Percentiles rank a stretch among this genome's conserved stretches.
Evolutionary conservation across 495 filamentous ascomycete genomes (phyloP).

Genomic region (Venustampulla echinocandica): DNA sequence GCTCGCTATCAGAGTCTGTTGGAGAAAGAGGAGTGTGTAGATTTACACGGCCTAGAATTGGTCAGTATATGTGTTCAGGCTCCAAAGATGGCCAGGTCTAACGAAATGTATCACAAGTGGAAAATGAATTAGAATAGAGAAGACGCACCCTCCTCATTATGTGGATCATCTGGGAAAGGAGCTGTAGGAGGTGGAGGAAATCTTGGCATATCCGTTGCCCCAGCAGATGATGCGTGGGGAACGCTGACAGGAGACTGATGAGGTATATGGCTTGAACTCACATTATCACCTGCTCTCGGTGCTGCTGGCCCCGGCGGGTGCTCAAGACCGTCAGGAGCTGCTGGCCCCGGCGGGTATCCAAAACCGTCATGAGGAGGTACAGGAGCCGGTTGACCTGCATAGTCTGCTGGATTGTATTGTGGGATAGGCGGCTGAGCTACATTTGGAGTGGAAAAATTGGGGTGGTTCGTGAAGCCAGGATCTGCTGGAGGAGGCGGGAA

Average conservation of each 20-base stretch:
- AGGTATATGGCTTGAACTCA: constrained; percentile 21
- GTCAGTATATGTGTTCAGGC: too few relatives aligned
- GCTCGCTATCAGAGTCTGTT: constrained; percentile 1
- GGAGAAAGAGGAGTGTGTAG: constrained; percentile 6
- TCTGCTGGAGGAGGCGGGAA: constrained; percentile 34
- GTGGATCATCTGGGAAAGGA: constrained; percentile 15
- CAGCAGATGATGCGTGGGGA: constrained; percentile 1
- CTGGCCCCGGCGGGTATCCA: constrained; percentile 17
- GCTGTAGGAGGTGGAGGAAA: constrained; percentile 23
- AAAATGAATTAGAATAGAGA: constrained; percentile 1
- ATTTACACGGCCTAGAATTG: too few relatives aligned
- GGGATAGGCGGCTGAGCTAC: constrained; percentile 20
- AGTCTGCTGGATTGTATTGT: constrained; percentile 37
- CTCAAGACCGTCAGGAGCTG: constrained; percentile 11
- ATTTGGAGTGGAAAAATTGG: constrained; percentile 9
- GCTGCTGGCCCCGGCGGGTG: constrained; percentile 14
- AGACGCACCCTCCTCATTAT: constrained; percentile 21
- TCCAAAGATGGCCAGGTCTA: constrained; percentile 1
- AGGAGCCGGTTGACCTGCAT: constrained; percentile 21
- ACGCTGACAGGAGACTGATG: constrained; percentile 7
- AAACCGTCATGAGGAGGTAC: constrained; percentile 13
- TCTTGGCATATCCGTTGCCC: constrained; percentile 9
- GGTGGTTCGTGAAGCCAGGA: constrained; percentile 10
- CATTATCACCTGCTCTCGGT: constrained; percentile 23
- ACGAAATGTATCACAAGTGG: not conserved